phyloP scores from a whole-genome alignment of 176 grass and related monocot genomes.

The Paspalum vaginatum region DNA sequence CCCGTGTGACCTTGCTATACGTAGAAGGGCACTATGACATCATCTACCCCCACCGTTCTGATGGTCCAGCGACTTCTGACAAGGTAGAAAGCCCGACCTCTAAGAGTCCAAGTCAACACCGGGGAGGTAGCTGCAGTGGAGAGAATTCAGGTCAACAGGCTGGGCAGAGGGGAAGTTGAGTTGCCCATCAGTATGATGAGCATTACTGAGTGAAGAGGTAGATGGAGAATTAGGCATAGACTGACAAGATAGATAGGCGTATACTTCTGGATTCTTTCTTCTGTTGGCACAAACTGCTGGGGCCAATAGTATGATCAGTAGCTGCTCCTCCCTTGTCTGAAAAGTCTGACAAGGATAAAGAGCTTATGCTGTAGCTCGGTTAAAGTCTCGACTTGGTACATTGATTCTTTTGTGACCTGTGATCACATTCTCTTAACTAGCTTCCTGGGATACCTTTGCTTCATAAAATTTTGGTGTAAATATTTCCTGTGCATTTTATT shows the following conservation, averaged over 20 bases:
- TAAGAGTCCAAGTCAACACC: not conserved
- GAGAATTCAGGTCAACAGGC: not conserved
- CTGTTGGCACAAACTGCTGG: constrained; percentile 6
- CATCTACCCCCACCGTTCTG: constrained; percentile 23
- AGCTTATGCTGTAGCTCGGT: not conserved
- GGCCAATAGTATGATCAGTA: constrained; percentile 5
- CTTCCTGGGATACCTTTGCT: not conserved
- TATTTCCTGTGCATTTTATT: not conserved
- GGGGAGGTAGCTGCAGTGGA: not conserved
- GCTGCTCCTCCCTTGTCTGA: not conserved
- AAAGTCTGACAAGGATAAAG: not conserved
- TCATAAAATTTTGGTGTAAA: not conserved
- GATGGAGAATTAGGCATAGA: not conserved
- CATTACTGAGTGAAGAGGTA: not conserved
- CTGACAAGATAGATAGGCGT: not conserved
- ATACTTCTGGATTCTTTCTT: constrained; percentile 1
- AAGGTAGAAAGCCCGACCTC: not conserved
- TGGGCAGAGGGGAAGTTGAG: not conserved
- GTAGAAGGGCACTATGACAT: constrained; percentile 32
- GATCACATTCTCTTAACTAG: not conserved
- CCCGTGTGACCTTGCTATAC: constrained; percentile 34
- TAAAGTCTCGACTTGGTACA: not conserved
- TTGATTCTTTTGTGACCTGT: constrained; percentile 16
- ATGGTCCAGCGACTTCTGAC: not conserved
- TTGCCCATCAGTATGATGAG: not conserved